Base-by-base conservation (phyloP, 257 asterid species). In the Rauvolfia tetraphylla region DNA sequence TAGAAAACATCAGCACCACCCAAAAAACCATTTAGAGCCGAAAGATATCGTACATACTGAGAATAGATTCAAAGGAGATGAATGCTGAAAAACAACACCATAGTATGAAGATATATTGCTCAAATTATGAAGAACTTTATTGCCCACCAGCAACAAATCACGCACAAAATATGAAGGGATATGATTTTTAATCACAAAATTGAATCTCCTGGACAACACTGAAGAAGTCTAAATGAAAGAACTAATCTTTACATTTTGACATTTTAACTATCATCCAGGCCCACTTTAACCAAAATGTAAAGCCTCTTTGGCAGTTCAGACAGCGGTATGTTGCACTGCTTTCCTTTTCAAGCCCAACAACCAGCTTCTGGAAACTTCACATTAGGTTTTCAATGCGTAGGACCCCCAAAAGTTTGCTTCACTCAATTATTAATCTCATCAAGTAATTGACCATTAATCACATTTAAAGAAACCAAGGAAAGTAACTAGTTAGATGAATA, bases 1-100 rank as follows among this genome's bases (percentile, higher is more conserved):
- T 65, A 76, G 59, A 78, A 27, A 76, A 58, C n/a, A 38, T 51
- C 25, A 74, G 39, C 58, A 78, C 75, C 46, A 54, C 42, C 66
- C n/a, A 58, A 31, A 36, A 29, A 75, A 69, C 17, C 36, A 29
- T 41, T 14, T 8, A 59, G 41, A 65, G 41, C 1, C 25, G 23
- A 18, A 68, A 34, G 42, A 68, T 68, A 29, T 42, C 31, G 2
- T 12, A 49, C 18, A 71, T 31, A 23, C 46, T 18, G n/a, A n/a
- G 63, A 71, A 31, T 20, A 1, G 7, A 29, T 31, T 15, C 9
- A 34, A 3, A 20, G 63, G 31, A 22, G 46, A 23, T 71, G 75
- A 15, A 56, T 33, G 53, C 59, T 51, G 3, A 71, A 71, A 18
- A 48, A 20, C 44, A 15, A 34, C 31, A 67, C 51, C 72, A 49